Conservation (phyloP, 169 alveolate genomes). For the Plasmodium fragile region DNA sequence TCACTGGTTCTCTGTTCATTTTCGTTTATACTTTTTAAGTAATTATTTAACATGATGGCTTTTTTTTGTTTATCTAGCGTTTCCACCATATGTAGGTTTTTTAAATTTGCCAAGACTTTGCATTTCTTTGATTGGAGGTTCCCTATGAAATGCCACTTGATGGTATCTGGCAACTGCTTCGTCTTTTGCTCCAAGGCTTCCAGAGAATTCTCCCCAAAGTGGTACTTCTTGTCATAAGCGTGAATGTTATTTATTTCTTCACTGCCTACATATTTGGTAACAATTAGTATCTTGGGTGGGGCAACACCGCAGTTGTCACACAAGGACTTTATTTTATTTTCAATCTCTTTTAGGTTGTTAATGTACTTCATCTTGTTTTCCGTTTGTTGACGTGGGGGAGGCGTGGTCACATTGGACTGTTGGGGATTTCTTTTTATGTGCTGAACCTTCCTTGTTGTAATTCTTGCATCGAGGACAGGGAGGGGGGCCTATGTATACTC, state of each 20-base stretch:
- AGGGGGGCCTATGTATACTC: not conserved
- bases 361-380: conserved; percentile 24
- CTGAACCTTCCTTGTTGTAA: not conserved
- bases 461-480: not conserved
- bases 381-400: not conserved
- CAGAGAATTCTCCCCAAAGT: conserved; percentile 95
- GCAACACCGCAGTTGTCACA: conserved; percentile 7
- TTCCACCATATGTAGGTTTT: conserved; percentile 90
- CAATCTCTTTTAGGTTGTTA: conserved; percentile 47
- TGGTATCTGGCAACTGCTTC: conserved; percentile 87
- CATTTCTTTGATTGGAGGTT: conserved; percentile 95
- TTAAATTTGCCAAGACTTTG: conserved; percentile 86
- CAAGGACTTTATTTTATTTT: conserved; percentile 31
- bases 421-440: not conserved
- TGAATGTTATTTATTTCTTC: conserved; percentile 67
- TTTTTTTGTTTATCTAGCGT: conserved; percentile 92
- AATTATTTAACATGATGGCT: conserved; percentile 88
- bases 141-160: conserved; percentile 96
- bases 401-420: not conserved
- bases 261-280: conserved; percentile 47
- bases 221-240: conserved; percentile 56
- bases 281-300: conserved; percentile 65
- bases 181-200: conserved; percentile 93
- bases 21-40: conserved; percentile 57
- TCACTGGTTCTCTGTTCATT: conserved; percentile 8